Percentiles rank a stretch among this genome's conserved stretches.
Conservation (phyloP, 1,284 basidiomycete species). For the Pseudozyma sp. region DNA sequence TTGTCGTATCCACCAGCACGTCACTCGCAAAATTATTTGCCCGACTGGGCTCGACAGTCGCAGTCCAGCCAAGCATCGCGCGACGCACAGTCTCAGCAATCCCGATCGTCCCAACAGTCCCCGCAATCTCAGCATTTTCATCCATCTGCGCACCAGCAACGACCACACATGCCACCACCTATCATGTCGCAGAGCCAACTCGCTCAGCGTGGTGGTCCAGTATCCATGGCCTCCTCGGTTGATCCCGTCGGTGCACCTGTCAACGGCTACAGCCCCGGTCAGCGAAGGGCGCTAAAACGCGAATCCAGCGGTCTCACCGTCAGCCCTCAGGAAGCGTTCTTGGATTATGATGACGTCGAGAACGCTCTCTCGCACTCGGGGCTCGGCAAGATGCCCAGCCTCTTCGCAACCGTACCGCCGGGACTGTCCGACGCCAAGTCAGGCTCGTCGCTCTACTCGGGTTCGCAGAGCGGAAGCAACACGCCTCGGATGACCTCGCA, state of each 20-base stretch:
- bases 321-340: conserved; percentile 58
- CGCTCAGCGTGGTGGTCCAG: conserved; percentile 36
- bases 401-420: conserved; percentile 50
- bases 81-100: conserved; percentile 17
- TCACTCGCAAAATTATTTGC: conserved; percentile 42
- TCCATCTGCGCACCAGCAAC: conserved; percentile 1
- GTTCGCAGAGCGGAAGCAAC: conserved; percentile 12
- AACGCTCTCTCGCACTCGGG: conserved; percentile 47
- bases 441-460: conserved; percentile 5
- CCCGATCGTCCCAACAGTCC: conserved; percentile 11
- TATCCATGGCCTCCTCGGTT: conserved; percentile 36
- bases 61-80: conserved; percentile 28
- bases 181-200: conserved; percentile 43
- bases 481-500: conserved; percentile 30
- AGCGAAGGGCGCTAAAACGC: conserved; percentile 41
- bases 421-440: conserved; percentile 40
- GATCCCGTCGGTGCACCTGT: conserved; percentile 14
- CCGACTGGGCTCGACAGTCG: conserved; percentile 48
- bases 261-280: conserved; percentile 14
- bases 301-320: conserved; percentile 62
- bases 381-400: conserved; percentile 42
- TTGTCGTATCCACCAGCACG: conserved; percentile 43
- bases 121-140: conserved; percentile 5
- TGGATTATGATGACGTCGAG: conserved; percentile 57
- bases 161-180: conserved; percentile 42